Evolutionary conservation across 768 basidiomycete species (phyloP).

Genomic region (Trametes meyenii): DNA sequence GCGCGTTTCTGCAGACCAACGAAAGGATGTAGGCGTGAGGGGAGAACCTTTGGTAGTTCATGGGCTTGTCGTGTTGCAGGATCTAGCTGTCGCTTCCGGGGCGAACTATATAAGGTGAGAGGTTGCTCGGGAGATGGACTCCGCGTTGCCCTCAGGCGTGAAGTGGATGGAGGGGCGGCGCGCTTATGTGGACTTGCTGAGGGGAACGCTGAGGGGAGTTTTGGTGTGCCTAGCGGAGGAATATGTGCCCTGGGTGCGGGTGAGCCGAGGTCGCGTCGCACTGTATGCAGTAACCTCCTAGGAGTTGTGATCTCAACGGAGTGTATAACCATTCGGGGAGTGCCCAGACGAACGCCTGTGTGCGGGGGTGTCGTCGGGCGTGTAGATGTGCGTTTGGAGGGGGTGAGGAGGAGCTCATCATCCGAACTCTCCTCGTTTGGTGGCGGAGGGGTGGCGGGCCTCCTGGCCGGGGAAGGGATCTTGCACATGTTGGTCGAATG

Average conservation of each 20-base stretch:
- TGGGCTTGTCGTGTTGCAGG: not conserved
- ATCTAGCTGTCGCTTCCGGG: not conserved
- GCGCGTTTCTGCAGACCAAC: conserved; percentile 61
- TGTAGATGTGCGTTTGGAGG: conserved; percentile 6
- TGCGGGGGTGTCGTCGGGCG: conserved; percentile 15
- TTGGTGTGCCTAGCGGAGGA: conserved; percentile 13
- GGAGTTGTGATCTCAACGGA: conserved; percentile 33
- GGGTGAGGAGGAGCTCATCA: conserved; percentile 19
- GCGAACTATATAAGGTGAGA: not conserved
- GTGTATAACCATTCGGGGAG: conserved; percentile 28
- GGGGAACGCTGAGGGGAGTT: conserved; percentile 15
- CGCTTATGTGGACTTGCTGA: conserved; percentile 3
- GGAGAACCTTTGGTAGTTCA: conserved; percentile 31
- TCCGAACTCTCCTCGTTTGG: conserved; percentile 10
- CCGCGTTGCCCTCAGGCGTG: not conserved
- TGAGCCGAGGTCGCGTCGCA: conserved; percentile 4
- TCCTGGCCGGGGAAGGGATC: not conserved
- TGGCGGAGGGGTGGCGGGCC: not conserved
- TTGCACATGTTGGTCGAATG: not conserved
- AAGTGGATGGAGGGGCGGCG: not conserved
- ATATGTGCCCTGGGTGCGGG: conserved; percentile 12
- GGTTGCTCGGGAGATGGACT: conserved; percentile 2
- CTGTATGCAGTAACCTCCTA: conserved; percentile 14
- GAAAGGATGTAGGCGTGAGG: conserved; percentile 46
- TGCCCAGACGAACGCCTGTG: not conserved